Conservation (phyloP, 2,329 filamentous ascomycete genomes). For the Mycocentrospora acerina region DNA sequence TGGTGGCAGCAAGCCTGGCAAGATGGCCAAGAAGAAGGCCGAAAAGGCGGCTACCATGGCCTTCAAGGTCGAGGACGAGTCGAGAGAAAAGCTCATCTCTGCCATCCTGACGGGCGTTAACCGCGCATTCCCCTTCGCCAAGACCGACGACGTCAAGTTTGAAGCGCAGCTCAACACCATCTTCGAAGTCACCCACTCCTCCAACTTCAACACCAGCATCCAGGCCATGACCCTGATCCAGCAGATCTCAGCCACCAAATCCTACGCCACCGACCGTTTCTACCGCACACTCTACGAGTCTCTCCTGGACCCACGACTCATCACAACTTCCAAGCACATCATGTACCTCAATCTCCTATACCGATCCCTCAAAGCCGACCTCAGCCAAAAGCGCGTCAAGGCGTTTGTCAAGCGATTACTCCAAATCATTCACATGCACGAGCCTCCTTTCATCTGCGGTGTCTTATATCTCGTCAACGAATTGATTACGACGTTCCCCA, state of each 20-base stretch:
- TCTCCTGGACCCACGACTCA: conserved; percentile 82
- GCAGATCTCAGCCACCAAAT: conserved; percentile 79
- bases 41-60: conserved; percentile 47
- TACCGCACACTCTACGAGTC: conserved; percentile 96
- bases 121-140: conserved; percentile 89
- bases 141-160: conserved; percentile 76
- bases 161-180: conserved; percentile 90
- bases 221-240: conserved; percentile 95
- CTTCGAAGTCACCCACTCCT: conserved; percentile 94
- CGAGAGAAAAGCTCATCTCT: conserved; percentile 88
- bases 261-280: conserved; percentile 83
- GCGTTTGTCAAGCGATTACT: conserved; percentile 93
- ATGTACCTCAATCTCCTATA: conserved; percentile 93
- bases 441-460: conserved; percentile 89
- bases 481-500: conserved; percentile 75
- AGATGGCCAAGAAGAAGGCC: conserved; percentile 53
- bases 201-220: conserved; percentile 98
- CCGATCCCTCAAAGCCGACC: conserved; percentile 81
- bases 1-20: conserved; percentile 55
- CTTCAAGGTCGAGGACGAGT: conserved; percentile 58
- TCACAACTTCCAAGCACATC: conserved; percentile 90
- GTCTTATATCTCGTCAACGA: conserved; percentile 88
- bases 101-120: conserved; percentile 93
- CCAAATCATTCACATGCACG: conserved; percentile 83
- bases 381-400: conserved; percentile 89